phyloP scores from a whole-genome alignment of 371 early-diverging fungal species.

The Amoeboaphelidium occidentale region DNA sequence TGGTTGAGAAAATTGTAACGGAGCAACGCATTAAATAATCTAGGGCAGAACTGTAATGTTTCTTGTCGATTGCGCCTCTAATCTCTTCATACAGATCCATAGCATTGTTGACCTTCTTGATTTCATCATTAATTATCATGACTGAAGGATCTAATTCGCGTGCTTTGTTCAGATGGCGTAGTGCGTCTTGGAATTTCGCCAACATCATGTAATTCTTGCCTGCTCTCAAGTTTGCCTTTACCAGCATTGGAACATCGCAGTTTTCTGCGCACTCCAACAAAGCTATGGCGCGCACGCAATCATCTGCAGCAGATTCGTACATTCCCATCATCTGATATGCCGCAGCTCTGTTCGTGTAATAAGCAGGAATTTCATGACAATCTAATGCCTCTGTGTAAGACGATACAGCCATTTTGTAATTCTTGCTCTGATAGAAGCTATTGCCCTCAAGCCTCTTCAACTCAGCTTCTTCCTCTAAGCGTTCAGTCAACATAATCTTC shows the following conservation, averaged over 20 bases:
- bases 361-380: no score
- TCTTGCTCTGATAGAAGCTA: no score
- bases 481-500: no score
- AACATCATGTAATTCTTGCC: background rate
- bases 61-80: background rate
- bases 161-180: background rate
- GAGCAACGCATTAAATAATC: background rate
- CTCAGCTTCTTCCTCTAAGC: no score
- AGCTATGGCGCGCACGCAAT: background rate
- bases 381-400: no score
- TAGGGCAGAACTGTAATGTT: background rate
- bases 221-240: background rate
- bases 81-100: background rate
- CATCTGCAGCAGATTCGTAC: background rate
- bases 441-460: no score
- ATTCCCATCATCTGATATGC: background rate
- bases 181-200: background rate
- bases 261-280: background rate
- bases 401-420: no score
- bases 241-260: no score
- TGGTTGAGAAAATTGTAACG: no score
- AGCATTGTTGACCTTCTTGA: background rate
- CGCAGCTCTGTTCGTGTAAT: background rate
- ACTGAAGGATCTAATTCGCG: background rate
- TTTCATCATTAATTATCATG: background rate